phyloP scores from a whole-genome alignment of 106 monocot species.

The Ottelia alismoides region DNA sequence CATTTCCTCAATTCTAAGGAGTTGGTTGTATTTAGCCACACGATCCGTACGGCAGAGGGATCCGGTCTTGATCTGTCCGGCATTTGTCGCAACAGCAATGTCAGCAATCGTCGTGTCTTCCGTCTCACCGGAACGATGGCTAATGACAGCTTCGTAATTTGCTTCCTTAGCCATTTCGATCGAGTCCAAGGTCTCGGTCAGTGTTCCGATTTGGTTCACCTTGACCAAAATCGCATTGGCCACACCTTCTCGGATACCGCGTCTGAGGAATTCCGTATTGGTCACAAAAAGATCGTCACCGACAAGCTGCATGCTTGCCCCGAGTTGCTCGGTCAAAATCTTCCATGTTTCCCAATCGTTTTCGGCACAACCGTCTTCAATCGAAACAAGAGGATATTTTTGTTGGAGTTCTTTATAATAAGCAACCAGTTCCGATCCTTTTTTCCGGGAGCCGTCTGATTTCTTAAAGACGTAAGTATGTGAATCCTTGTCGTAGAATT shows the following conservation, averaged over 20 bases:
- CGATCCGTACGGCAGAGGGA: not conserved
- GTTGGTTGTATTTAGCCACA: not conserved
- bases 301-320: slow-evolving; percentile 74
- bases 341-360: slow-evolving; percentile 76
- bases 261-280: slow-evolving; percentile 35
- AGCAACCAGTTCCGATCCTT: slow-evolving; percentile 85
- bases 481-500: slow-evolving; percentile 66
- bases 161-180: not conserved
- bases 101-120: not conserved
- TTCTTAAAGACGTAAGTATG: slow-evolving; percentile 79
- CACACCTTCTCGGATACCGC: not conserved
- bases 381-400: slow-evolving; percentile 84
- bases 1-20: not conserved
- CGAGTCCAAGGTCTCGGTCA: not conserved
- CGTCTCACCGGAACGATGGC: not conserved
- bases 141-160: not conserved
- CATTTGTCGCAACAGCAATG: not conserved
- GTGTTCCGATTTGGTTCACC: not conserved
- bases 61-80: not conserved
- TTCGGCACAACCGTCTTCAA: slow-evolving; percentile 91
- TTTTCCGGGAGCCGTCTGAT: too few relatives aligned
- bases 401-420: slow-evolving; percentile 84
- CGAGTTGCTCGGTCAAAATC: slow-evolving; percentile 74
- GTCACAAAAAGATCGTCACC: slow-evolving; percentile 95
- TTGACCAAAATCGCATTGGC: not conserved